Percentiles rank a stretch among this genome's conserved stretches.
phyloP scores from a whole-genome alignment of 1,139 yeast species.

The Casaregolazyma suthepensis region DNA sequence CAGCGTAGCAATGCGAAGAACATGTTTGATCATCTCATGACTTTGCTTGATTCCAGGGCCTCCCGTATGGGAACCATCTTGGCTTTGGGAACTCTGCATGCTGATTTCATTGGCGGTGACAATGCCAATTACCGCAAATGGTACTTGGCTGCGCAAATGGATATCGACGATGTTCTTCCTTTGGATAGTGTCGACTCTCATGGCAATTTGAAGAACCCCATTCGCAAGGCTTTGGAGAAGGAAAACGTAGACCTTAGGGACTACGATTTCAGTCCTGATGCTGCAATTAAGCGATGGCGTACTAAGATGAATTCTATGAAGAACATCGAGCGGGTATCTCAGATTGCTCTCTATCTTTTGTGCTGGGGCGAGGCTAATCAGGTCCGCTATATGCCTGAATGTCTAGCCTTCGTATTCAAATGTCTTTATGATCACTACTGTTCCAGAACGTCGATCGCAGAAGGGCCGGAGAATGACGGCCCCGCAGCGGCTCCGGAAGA shows the following conservation, averaged over 20 bases:
- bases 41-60: slow-evolving; percentile 66
- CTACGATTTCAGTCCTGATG: slow-evolving; percentile 26
- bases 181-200: slow-evolving; percentile 9
- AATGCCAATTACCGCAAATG: slow-evolving; percentile 62
- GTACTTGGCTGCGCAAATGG: slow-evolving; percentile 65
- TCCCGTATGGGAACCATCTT: slow-evolving; percentile 68
- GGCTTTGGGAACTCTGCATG: slow-evolving; percentile 64
- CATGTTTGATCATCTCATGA: slow-evolving; percentile 72
- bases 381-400: slow-evolving; percentile 77
- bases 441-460: slow-evolving; percentile 24
- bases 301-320: slow-evolving; percentile 50
- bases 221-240: slow-evolving; percentile 21
- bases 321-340: slow-evolving; percentile 53
- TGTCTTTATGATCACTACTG: slow-evolving; percentile 67
- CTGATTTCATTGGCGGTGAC: slow-evolving; percentile 71
- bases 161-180: slow-evolving; percentile 49
- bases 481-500: not conserved
- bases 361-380: slow-evolving; percentile 93
- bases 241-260: slow-evolving; percentile 27
- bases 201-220: slow-evolving; percentile 10
- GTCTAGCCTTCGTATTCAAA: slow-evolving; percentile 71
- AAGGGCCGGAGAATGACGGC: not conserved
- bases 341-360: slow-evolving; percentile 60
- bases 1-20: slow-evolving; percentile 71
- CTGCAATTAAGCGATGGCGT: slow-evolving; percentile 48